A percentile compares a stretch with the other conserved stretches of the same genome.
Conservation (phyloP, 1,284 basidiomycete genomes). For the Pseudozyma flocculosa region DNA sequence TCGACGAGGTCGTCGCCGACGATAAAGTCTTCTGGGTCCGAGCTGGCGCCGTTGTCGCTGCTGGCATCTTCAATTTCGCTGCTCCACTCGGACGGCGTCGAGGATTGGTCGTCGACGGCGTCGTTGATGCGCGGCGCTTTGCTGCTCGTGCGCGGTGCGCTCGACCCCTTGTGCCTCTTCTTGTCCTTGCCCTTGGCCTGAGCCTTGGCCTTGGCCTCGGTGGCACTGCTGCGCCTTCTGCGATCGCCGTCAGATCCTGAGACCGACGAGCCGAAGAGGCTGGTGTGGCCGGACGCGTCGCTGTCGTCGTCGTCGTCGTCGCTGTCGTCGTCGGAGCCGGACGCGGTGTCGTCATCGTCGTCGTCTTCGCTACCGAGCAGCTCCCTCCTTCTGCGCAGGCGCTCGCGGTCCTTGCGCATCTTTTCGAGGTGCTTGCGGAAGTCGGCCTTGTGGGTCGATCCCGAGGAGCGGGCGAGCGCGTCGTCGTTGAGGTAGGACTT, state of each 20-base stretch:
- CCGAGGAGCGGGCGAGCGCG: constrained; percentile 31
- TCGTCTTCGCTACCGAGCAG: background rate
- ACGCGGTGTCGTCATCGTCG: background rate
- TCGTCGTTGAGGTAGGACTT: constrained; percentile 36
- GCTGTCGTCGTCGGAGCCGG: background rate
- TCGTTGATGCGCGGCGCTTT: background rate
- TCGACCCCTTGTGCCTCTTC: too few species aligned
- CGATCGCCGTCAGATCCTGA: background rate
- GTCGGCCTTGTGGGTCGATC: constrained; percentile 19
- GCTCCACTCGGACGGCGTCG: background rate
- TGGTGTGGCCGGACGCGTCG: background rate
- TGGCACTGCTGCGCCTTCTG: too few species aligned
- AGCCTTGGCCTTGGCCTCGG: too few species aligned
- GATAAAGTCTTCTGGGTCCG: constrained; percentile 12
- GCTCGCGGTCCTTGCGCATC: constrained; percentile 19
- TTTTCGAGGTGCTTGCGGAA: constrained; percentile 20
- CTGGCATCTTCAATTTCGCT: constrained; percentile 1
- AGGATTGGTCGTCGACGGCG: background rate
- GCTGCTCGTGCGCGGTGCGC: too few species aligned
- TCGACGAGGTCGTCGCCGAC: constrained; percentile 27
- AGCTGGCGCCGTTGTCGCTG: constrained; percentile 4
- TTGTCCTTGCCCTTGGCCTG: too few species aligned
- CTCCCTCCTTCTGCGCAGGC: constrained; percentile 1
- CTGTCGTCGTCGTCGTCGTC: background rate
- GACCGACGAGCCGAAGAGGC: constrained; percentile 1